Conservation (phyloP, 768 basidiomycete species). For the Russula ochroleuca region DNA sequence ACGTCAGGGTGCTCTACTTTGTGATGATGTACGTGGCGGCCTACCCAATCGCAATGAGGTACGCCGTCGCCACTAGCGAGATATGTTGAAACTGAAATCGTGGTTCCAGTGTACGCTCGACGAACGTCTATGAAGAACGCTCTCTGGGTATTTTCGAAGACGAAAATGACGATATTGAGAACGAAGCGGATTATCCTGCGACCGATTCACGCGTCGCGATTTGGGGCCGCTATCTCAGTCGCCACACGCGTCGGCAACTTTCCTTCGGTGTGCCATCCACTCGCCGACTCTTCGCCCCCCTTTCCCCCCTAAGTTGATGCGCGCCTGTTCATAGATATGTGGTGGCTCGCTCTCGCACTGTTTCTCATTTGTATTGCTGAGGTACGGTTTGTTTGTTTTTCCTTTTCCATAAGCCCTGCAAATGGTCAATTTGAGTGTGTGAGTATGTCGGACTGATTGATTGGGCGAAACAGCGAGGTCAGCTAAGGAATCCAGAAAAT, state of each 20-base stretch:
- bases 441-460: neutral
- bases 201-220: conserved; percentile 34
- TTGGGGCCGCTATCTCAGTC: conserved; percentile 39
- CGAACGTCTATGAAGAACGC: conserved; percentile 50
- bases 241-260: conserved; percentile 46
- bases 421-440: neutral
- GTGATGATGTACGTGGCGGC: conserved; percentile 83
- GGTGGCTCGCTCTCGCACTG: conserved; percentile 46
- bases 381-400: neutral
- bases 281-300: neutral
- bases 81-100: too few species aligned
- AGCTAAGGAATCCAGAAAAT: conserved; percentile 33
- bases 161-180: conserved; percentile 30
- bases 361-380: conserved; percentile 52
- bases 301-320: neutral
- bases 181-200: conserved; percentile 25
- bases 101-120: conserved; percentile 40
- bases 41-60: conserved; percentile 82
- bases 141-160: conserved; percentile 47
- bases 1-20: conserved; percentile 67
- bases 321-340: conserved; percentile 35
- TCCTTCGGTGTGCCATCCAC: conserved; percentile 43
- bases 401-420: too few species aligned
- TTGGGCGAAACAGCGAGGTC: conserved; percentile 28
- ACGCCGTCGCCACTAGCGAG: neutral